Evolutionary conservation across 2,329 filamentous ascomycete species (phyloP).

Genomic region (Beauveria bassiana): DNA sequence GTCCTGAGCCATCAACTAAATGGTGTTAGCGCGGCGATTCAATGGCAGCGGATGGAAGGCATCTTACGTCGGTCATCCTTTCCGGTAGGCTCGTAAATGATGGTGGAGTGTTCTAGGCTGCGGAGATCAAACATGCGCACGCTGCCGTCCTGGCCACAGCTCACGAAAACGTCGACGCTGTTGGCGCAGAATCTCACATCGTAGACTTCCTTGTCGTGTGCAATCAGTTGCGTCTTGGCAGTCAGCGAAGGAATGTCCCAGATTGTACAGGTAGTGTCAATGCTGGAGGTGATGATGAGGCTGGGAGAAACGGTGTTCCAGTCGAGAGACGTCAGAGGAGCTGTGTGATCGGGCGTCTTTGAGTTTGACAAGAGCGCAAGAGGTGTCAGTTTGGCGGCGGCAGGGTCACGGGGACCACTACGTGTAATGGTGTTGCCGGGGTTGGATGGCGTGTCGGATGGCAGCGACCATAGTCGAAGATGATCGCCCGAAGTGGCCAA

Average conservation of each 20-base stretch:
- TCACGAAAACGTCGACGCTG: constrained; percentile 97
- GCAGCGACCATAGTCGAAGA: constrained; percentile 86
- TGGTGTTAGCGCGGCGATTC: constrained; percentile 16
- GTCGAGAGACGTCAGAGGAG: constrained; percentile 89
- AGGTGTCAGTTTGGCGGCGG: constrained; percentile 76
- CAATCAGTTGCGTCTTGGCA: constrained; percentile 95
- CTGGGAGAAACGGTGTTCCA: constrained; percentile 98
- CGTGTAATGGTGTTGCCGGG: constrained; percentile 61
- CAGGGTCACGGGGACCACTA: constrained; percentile 42
- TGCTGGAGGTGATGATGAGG: constrained; percentile 96
- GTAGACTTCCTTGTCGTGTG: constrained; percentile 98
- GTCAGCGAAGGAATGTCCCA: constrained; percentile 98
- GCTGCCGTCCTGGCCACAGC: constrained; percentile 93
- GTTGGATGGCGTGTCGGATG: constrained; percentile 52
- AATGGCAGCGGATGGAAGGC: neutral
- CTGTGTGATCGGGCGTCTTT: constrained; percentile 96
- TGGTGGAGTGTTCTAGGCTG: constrained; percentile 94
- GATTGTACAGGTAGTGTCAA: constrained; percentile 98
- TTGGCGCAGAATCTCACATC: constrained; percentile 97
- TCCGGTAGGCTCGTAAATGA: constrained; percentile 94
- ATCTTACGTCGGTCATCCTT: constrained; percentile 65
- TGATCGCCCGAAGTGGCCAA: constrained; percentile 94
- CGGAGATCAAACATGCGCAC: constrained; percentile 98
- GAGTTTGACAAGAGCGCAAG: constrained; percentile 92
- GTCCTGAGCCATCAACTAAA: constrained; percentile 48